A percentile compares a stretch with the other conserved stretches of the same genome.
Conservation (phyloP, 352 stramenopile genomes). For the Phytopythium oedochilum region DNA sequence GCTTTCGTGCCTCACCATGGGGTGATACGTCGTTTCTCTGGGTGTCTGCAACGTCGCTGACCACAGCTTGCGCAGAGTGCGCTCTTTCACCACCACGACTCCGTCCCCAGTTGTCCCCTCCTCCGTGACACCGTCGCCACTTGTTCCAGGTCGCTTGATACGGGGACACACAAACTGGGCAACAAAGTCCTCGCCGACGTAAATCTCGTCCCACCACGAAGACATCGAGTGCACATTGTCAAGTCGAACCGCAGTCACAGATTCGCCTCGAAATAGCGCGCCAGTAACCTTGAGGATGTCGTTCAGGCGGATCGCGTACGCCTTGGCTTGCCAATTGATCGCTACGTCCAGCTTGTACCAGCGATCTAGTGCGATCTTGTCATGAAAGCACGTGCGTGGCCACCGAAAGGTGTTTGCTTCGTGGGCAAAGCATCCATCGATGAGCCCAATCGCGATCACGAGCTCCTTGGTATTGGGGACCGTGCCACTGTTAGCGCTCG, state of each 20-base stretch:
- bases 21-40: slow-evolving; percentile 36
- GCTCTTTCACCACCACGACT: slow-evolving; percentile 35
- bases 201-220: slow-evolving; percentile 96
- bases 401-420: slow-evolving; percentile 69
- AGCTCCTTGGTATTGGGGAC: slow-evolving; percentile 30
- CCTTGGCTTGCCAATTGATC: slow-evolving; percentile 76
- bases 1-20: slow-evolving; percentile 82
- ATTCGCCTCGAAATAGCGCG: slow-evolving; percentile 43
- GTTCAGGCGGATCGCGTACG: slow-evolving; percentile 90
- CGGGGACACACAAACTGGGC: slow-evolving; percentile 88
- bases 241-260: slow-evolving; percentile 59
- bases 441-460: slow-evolving; percentile 61
- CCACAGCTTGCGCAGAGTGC: slow-evolving; percentile 61
- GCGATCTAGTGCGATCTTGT: slow-evolving; percentile 48
- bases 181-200: slow-evolving; percentile 90
- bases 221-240: slow-evolving; percentile 79
- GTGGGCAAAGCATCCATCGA: slow-evolving; percentile 62
- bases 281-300: slow-evolving; percentile 77
- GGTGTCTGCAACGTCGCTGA: slow-evolving; percentile 17
- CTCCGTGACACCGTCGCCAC: slow-evolving; percentile 4
- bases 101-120: slow-evolving; percentile 14
- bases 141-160: slow-evolving; percentile 5
- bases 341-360: slow-evolving; percentile 96
- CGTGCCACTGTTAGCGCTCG: background rate
- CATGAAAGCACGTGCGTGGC: slow-evolving; percentile 40